A percentile compares a stretch with the other conserved stretches of the same genome.
phyloP scores from a whole-genome alignment of 495 filamentous ascomycete species.

The Lasiosphaeris hirsuta region DNA sequence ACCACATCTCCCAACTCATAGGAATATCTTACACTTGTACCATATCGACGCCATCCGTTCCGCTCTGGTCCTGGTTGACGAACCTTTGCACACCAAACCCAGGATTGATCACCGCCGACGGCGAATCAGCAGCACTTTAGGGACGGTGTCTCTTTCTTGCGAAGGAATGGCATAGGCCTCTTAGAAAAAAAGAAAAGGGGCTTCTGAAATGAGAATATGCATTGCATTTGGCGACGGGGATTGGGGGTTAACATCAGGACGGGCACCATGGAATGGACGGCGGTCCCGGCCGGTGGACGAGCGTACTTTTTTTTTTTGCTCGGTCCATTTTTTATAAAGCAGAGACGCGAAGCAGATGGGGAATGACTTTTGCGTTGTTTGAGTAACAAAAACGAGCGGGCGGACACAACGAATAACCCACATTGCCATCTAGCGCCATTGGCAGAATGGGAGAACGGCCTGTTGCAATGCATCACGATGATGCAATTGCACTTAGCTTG shows the following conservation, averaged over 20 bases:
- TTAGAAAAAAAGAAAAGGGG: not conserved
- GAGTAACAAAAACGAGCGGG: no score
- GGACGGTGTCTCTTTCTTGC: no score
- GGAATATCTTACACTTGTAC: conserved; percentile 16
- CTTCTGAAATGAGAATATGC: not conserved
- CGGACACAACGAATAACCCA: no score
- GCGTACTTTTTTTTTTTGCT: not conserved
- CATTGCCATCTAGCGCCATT: no score
- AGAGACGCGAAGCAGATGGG: not conserved
- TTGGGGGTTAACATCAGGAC: not conserved
- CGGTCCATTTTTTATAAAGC: not conserved
- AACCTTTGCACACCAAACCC: not conserved
- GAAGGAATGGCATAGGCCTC: not conserved
- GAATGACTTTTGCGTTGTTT: no score
- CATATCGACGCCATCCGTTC: conserved; percentile 3
- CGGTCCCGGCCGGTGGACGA: not conserved
- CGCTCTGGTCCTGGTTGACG: conserved; percentile 3
- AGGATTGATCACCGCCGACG: not conserved
- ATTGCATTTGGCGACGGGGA: conserved; percentile 1
- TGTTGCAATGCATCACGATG: no score
- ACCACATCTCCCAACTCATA: conserved; percentile 9
- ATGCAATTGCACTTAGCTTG: no score
- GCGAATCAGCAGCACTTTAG: no score
- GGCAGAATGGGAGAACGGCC: no score
- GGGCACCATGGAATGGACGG: not conserved